Evolutionary conservation across 2,329 filamentous ascomycete genomes (phyloP).

Genomic region (Chaetomiaceae sp.): DNA sequence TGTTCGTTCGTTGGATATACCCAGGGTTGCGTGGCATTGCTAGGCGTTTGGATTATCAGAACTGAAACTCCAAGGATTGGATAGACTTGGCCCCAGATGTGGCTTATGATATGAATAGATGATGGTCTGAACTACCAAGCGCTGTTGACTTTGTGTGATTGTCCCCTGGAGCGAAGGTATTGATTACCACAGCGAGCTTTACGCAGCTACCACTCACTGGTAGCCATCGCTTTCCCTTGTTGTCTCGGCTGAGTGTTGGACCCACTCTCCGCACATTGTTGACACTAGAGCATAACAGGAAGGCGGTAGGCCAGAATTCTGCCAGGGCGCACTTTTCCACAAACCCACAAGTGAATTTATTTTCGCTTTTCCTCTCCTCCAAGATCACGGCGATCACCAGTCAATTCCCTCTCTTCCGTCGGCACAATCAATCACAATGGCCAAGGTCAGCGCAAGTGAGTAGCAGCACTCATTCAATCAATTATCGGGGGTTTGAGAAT

Average conservation of each 20-base stretch:
- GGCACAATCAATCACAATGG: conserved; percentile 53
- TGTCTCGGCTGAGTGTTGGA: too few relatives aligned
- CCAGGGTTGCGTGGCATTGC: conserved; percentile 15
- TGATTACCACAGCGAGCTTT: too few relatives aligned
- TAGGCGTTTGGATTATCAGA: conserved; percentile 8
- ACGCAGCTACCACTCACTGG: too few relatives aligned
- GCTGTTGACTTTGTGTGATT: too few relatives aligned
- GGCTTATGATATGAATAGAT: neutral
- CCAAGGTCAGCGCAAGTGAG: conserved; percentile 58
- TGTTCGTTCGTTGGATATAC: conserved; percentile 19
- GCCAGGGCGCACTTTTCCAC: conserved; percentile 21
- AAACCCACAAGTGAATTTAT: conserved; percentile 19
- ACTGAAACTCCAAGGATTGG: neutral
- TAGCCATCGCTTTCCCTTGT: too few relatives aligned
- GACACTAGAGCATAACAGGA: conserved; percentile 10
- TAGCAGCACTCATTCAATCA: neutral
- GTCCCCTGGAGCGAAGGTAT: too few relatives aligned
- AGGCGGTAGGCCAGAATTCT: conserved; percentile 18
- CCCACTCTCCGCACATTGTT: neutral
- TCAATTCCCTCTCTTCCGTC: conserved; percentile 26
- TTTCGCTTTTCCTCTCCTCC: conserved; percentile 17
- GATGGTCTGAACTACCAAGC: neutral
- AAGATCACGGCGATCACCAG: conserved; percentile 29
- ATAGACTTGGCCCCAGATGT: neutral
- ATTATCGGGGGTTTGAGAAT: conserved; percentile 2